phyloP scores from a whole-genome alignment of 2,329 filamentous ascomycete genomes.

The Penicillium olsonii region DNA sequence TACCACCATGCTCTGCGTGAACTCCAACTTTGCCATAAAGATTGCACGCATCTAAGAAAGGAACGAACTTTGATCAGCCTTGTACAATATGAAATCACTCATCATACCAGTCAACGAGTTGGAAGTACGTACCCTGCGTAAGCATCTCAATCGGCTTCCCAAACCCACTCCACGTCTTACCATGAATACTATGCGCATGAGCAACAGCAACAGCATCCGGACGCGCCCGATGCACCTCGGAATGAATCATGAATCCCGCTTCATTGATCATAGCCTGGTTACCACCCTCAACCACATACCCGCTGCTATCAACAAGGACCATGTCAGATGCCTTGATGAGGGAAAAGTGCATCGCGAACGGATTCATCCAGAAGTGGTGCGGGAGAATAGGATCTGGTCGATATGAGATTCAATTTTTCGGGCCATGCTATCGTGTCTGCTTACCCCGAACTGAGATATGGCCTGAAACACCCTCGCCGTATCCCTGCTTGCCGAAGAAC shows the following conservation, averaged over 20 bases:
- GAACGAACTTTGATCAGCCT: neutral
- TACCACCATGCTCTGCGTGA: slow-evolving; percentile 50
- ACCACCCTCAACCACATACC: slow-evolving; percentile 45
- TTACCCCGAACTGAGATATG: slow-evolving; percentile 20
- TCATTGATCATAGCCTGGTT: slow-evolving; percentile 42
- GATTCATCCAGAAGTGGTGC: slow-evolving; percentile 42
- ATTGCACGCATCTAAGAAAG: slow-evolving; percentile 16
- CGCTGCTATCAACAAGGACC: slow-evolving; percentile 47
- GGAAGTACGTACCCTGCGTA: slow-evolving; percentile 35
- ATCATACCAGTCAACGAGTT: neutral
- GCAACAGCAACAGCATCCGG: slow-evolving; percentile 50
- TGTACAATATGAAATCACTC: neutral
- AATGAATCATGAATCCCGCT: slow-evolving; percentile 51
- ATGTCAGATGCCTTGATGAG: slow-evolving; percentile 49
- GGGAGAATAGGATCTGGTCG: slow-evolving; percentile 22
- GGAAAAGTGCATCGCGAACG: slow-evolving; percentile 45
- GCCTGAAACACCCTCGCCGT: slow-evolving; percentile 20
- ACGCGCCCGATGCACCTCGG: slow-evolving; percentile 47
- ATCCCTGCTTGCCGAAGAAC: slow-evolving; percentile 23
- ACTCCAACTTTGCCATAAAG: slow-evolving; percentile 31
- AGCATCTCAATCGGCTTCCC: slow-evolving; percentile 47
- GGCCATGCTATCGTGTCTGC: neutral
- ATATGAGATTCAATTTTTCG: neutral
- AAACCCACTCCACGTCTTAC: slow-evolving; percentile 46
- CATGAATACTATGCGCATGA: slow-evolving; percentile 49